Evolutionary conservation across 345 rosid species (phyloP).

Genomic region (Acer campestre): DNA sequence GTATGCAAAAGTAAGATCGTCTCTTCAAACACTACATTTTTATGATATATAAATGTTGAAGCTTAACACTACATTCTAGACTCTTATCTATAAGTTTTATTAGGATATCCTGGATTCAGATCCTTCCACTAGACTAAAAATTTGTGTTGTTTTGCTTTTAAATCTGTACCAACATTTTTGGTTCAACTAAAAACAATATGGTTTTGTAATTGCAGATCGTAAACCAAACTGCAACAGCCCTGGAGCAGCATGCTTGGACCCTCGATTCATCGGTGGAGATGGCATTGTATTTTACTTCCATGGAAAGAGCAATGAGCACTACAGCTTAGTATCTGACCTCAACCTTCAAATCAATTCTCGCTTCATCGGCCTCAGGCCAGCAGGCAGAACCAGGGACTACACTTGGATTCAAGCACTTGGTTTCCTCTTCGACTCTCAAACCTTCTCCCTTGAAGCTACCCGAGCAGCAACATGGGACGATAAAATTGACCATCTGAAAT

Average conservation of each 20-base stretch:
- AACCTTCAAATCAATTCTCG: conserved; percentile 62
- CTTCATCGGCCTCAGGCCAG: conserved; percentile 63
- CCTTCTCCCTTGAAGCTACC: conserved; percentile 65
- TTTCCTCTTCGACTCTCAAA: conserved; percentile 46
- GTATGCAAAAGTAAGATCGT: conserved; percentile 33
- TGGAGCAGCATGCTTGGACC: conserved; percentile 69
- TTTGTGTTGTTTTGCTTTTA: neutral
- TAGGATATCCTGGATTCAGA: neutral
- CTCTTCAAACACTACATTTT: neutral
- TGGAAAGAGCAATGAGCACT: conserved; percentile 58
- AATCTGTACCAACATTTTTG: neutral
- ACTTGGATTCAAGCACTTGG: conserved; percentile 76
- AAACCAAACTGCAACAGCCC: conserved; percentile 39
- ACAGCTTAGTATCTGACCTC: conserved; percentile 52
- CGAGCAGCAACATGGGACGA: conserved; percentile 52
- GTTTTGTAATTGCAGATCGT: conserved; percentile 21
- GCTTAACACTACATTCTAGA: neutral
- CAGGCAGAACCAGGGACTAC: conserved; percentile 52
- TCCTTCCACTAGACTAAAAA: neutral
- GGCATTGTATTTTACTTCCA: conserved; percentile 67
- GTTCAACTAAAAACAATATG: neutral
- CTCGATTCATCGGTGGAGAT: conserved; percentile 67
- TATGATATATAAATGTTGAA: neutral
- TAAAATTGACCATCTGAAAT: conserved; percentile 54
- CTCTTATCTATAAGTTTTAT: neutral